These are phyloP conservation scores for Cytospora mali DNA, from an alignment of 2,329 filamentous ascomycete species.

Conservation along the genomic window DNA sequence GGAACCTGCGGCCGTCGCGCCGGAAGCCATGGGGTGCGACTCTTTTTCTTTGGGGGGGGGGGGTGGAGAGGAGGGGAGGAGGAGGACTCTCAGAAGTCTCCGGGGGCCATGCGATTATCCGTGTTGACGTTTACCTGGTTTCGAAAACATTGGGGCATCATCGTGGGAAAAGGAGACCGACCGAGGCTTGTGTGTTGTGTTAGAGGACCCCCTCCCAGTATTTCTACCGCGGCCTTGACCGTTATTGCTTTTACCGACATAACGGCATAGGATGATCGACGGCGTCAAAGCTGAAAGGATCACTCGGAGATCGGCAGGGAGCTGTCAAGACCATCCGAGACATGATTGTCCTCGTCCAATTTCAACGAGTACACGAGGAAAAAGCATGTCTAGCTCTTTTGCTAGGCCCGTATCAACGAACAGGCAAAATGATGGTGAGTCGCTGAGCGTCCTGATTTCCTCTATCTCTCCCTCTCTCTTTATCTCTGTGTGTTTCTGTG, in stretches of 20 bases:
- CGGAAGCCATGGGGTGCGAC: constrained; percentile 23
- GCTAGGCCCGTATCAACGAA: neutral
- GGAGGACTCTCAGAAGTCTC: neutral
- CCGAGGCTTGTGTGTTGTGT: neutral
- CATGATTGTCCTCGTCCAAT: neutral
- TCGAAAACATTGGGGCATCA: neutral
- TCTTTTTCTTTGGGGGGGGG: neutral
- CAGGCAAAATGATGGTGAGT: neutral
- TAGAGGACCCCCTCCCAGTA: neutral
- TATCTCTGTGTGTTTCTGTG: neutral
- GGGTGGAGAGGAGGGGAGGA: neutral
- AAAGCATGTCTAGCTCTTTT: neutral
- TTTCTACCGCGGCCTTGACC: constrained; percentile 3
- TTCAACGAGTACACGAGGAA: neutral
- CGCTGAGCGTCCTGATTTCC: too few relatives aligned
- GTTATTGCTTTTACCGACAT: constrained; percentile 2
- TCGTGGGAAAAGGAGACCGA: neutral
- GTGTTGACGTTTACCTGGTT: neutral
- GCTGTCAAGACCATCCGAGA: neutral
- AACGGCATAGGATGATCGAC: neutral
- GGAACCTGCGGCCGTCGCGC: constrained; percentile 3
- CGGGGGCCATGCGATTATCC: neutral
- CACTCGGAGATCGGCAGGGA: neutral
- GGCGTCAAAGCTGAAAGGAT: constrained; percentile 1
- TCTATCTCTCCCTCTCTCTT: neutral